Base-by-base conservation (phyloP, 1,139 yeast species). In the Ogataea hybrid region DNA sequence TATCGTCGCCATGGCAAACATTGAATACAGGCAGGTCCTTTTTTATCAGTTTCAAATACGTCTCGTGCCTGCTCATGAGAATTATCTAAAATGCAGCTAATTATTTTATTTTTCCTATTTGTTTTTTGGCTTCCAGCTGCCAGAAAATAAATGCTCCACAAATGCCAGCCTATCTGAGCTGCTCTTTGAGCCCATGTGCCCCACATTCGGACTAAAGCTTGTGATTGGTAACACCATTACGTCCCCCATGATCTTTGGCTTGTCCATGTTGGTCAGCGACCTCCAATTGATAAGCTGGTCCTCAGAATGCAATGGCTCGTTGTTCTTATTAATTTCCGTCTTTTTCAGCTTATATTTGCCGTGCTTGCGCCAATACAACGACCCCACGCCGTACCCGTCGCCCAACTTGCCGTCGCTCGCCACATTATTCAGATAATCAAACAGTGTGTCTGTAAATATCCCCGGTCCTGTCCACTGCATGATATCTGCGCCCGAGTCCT, bases 401-500 rank as follows among this genome's bases (percentile, higher is more conserved):
- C 57, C 56, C 23, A 49, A 43, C 18, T 48, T 30, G 12, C 62
- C 63, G 32, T 54, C 44, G 18, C 53, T 47, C 6, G 47, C 29
- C 6, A 61, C 51, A 41, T 61, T 59, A 58, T 80, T 81, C 69
- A 75, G 75, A 58, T 84, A 84, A 25, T 76, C 76, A 60, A 84
- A 83, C 14, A 84, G 73, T 21, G 72, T 68, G 59, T 84, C 94
- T 0, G 94, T 84, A 76, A 84, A 84, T 12, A 83, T 73, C 12
- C 86, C 92, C 1, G 92, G 88, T 2, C 94, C 94, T 0, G 94
- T 84, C 92, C 92, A 84, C 53, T 77, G 71, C 87, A 84, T 81
- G 25, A 84, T 75, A 58, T 77, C 82, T 9, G 79, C 80, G 3
- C 81, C 62, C 62, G 35, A 17, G 53, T 71, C 77, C 46, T 81